A percentile compares a stretch with the other conserved stretches of the same genome.
phyloP scores from a whole-genome alignment of 345 rosid species.

The Carallia pectinifolia region DNA sequence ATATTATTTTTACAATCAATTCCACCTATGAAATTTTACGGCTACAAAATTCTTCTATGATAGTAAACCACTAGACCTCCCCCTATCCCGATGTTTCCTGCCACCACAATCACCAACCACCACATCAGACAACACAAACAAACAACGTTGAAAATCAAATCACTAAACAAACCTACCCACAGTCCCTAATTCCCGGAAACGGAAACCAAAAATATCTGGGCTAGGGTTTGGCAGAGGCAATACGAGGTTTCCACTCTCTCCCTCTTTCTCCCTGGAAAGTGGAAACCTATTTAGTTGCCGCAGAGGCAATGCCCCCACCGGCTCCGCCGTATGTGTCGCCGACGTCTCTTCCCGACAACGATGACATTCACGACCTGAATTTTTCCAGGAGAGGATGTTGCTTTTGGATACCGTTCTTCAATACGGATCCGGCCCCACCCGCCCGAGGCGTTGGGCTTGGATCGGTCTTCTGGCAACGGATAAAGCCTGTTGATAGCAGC shows the following conservation, averaged over 20 bases:
- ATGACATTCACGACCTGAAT: constrained; percentile 31
- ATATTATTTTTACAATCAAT: no score
- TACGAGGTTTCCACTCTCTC: constrained; percentile 1
- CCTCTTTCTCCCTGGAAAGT: not conserved
- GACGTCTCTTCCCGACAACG: constrained; percentile 16
- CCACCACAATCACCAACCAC: no score
- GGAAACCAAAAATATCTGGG: not conserved
- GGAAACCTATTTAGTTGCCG: not conserved
- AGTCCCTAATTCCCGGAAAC: no score
- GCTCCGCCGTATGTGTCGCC: constrained; percentile 13
- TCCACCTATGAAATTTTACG: no score
- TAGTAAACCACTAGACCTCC: no score
- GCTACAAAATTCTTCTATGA: no score
- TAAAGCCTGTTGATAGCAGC: constrained; percentile 24
- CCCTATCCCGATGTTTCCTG: no score
- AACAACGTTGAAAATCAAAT: no score
- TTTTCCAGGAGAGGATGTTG: constrained; percentile 42
- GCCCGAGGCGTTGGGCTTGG: constrained; percentile 5
- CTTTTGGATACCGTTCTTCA: constrained; percentile 34
- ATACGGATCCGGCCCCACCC: not conserved
- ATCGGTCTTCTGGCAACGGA: constrained; percentile 46
- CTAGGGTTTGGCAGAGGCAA: constrained; percentile 26
- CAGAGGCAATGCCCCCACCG: constrained; percentile 23
- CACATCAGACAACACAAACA: no score
- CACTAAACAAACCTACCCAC: no score